Conservation (phyloP, 306 rosid genomes). For the Trichosanthes truncata region DNA sequence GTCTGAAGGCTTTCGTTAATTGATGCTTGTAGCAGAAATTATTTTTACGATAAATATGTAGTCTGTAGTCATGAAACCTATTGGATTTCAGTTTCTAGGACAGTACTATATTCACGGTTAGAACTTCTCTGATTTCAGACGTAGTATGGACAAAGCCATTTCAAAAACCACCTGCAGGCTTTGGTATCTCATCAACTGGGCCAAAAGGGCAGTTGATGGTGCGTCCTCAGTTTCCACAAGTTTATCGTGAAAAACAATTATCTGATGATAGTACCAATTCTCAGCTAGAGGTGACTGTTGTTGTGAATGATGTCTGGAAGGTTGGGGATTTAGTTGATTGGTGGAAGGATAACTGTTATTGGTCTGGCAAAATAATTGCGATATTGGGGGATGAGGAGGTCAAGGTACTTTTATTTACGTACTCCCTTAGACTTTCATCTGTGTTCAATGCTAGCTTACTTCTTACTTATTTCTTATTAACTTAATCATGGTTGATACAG, state of each 20-base stretch:
- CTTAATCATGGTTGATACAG: not conserved
- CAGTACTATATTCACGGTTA: not conserved
- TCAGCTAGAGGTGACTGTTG: slow-evolving; percentile 28
- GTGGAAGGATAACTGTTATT: slow-evolving; percentile 54
- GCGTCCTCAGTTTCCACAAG: slow-evolving; percentile 63
- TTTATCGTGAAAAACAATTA: slow-evolving; percentile 34
- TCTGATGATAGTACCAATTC: slow-evolving; percentile 30
- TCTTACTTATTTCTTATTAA: not conserved
- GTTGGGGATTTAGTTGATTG: slow-evolving; percentile 89
- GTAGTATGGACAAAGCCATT: slow-evolving; percentile 29
- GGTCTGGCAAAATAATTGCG: slow-evolving; percentile 58
- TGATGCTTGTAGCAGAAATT: not conserved
- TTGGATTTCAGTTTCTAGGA: not conserved
- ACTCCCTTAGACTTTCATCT: not conserved
- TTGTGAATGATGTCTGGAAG: slow-evolving; percentile 41
- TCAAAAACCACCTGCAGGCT: slow-evolving; percentile 25
- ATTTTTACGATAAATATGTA: not conserved
- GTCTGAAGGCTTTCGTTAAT: not conserved
- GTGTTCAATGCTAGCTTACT: slow-evolving; percentile 2
- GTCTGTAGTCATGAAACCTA: not conserved
- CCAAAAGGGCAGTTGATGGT: slow-evolving; percentile 34
- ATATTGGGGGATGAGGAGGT: slow-evolving; percentile 33
- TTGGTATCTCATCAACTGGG: slow-evolving; percentile 13
- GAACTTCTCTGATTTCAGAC: slow-evolving; percentile 38
- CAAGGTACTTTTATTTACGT: slow-evolving; percentile 38